Percentiles rank a stretch among this genome's conserved stretches.
Evolutionary conservation across 1,139 yeast species (phyloP).

Genomic region (Komagataea norvegica): DNA sequence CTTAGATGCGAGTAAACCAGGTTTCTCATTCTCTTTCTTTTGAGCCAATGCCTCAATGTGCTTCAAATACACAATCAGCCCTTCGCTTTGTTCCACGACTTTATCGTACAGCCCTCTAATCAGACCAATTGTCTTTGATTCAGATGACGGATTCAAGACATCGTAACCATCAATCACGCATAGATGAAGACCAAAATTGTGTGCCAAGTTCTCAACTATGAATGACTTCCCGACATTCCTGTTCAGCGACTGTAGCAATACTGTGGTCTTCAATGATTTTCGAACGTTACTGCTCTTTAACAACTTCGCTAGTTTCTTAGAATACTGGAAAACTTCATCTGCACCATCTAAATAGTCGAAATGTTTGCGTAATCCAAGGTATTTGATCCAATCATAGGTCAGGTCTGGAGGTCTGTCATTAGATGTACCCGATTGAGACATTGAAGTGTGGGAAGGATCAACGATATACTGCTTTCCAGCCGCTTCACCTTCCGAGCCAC

Average conservation of each 20-base stretch:
- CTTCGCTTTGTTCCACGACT: constrained; percentile 39
- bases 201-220: constrained; percentile 50
- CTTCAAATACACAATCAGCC: constrained; percentile 51
- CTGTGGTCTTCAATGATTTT: constrained; percentile 49
- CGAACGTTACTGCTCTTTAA: constrained; percentile 39
- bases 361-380: constrained; percentile 34
- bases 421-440: constrained; percentile 33
- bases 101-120: constrained; percentile 74
- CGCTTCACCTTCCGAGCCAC: constrained; percentile 28
- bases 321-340: constrained; percentile 40
- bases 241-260: constrained; percentile 63
- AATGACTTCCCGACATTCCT: constrained; percentile 80
- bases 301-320: constrained; percentile 48
- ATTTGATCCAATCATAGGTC: constrained; percentile 47
- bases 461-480: constrained; percentile 46
- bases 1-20: constrained; percentile 53
- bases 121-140: constrained; percentile 73
- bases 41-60: constrained; percentile 76
- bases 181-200: constrained; percentile 61
- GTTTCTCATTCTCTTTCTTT: constrained; percentile 48
- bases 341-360: constrained; percentile 32
- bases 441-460: constrained; percentile 43
- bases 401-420: constrained; percentile 33
- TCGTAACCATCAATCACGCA: constrained; percentile 68
- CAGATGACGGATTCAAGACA: constrained; percentile 62